These are phyloP conservation scores for Xylariaceae sp. DNA, from an alignment of 2,329 filamentous ascomycete genomes.

Conservation along the genomic window DNA sequence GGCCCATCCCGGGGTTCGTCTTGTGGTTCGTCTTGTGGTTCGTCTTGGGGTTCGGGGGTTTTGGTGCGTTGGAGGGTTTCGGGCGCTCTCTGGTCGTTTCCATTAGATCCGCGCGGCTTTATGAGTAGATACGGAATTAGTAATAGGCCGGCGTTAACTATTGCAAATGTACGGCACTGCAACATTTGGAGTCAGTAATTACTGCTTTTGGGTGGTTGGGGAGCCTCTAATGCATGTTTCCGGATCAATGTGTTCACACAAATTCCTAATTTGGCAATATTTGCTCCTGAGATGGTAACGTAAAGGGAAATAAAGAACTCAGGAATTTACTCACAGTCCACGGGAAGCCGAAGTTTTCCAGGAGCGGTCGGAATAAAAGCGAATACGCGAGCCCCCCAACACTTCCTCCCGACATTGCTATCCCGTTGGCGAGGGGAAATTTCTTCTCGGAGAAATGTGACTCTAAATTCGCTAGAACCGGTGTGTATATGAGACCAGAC, in stretches of 20 bases:
- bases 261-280: too few species aligned
- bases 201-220: too few species aligned
- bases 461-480: constrained; percentile 18
- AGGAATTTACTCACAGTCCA: too few species aligned
- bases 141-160: constrained; percentile 37
- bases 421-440: constrained; percentile 10
- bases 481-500: constrained; percentile 19
- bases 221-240: too few species aligned
- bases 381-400: constrained; percentile 29
- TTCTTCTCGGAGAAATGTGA: constrained; percentile 10
- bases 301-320: too few species aligned
- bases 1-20: too few species aligned
- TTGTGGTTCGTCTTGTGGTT: too few species aligned
- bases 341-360: constrained; percentile 49
- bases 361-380: constrained; percentile 44
- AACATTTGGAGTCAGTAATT: too few species aligned
- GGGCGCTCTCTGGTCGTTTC: too few species aligned
- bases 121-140: constrained; percentile 24
- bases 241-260: too few species aligned
- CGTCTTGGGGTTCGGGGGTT: background rate
- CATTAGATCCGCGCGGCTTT: constrained; percentile 8
- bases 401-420: constrained; percentile 22
- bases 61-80: constrained; percentile 7
- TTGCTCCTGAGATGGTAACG: too few species aligned
- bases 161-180: constrained; percentile 44